Conservation (phyloP, 805 yeast species). For the Metschnikowia amazonensis region DNA sequence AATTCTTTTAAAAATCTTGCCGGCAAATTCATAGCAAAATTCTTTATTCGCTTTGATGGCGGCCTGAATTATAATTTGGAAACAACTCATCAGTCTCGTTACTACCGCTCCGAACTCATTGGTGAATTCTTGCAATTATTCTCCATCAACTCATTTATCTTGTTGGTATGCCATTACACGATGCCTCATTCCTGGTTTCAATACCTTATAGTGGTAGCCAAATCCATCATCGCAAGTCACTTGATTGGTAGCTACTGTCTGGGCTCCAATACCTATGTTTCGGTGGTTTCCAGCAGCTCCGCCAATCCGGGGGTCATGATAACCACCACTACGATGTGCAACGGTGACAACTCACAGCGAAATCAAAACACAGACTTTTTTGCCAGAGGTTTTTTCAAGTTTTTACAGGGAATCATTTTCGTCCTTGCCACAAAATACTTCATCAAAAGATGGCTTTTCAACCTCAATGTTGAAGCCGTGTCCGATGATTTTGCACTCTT, state of each 20-base stretch:
- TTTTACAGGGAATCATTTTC: slow-evolving; percentile 17
- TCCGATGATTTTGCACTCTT: neutral
- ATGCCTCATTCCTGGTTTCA: slow-evolving; percentile 20
- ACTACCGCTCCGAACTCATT: slow-evolving; percentile 18
- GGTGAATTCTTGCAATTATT: slow-evolving; percentile 22
- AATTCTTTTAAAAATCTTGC: slow-evolving; percentile 29
- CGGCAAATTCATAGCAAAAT: slow-evolving; percentile 24
- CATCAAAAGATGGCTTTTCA: slow-evolving; percentile 11
- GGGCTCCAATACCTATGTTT: slow-evolving; percentile 23
- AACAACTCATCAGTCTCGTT: slow-evolving; percentile 9
- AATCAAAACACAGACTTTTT: slow-evolving; percentile 7
- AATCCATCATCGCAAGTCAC: slow-evolving; percentile 29
- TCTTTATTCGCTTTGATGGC: slow-evolving; percentile 11
- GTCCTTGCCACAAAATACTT: slow-evolving; percentile 22
- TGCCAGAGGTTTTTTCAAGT: slow-evolving; percentile 18
- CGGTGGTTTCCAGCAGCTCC: slow-evolving; percentile 16
- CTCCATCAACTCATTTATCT: slow-evolving; percentile 23
- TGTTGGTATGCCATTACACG: slow-evolving; percentile 21
- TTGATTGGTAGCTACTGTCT: slow-evolving; percentile 27
- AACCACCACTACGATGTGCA: slow-evolving; percentile 16
- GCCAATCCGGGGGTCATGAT: slow-evolving; percentile 9
- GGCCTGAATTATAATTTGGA: slow-evolving; percentile 10
- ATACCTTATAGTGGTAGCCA: slow-evolving; percentile 27
- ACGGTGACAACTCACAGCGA: slow-evolving; percentile 7
- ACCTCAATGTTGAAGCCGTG: neutral